Base-by-base conservation (phyloP, 2,329 filamentous ascomycete species). In the Talaromyces sp. region DNA sequence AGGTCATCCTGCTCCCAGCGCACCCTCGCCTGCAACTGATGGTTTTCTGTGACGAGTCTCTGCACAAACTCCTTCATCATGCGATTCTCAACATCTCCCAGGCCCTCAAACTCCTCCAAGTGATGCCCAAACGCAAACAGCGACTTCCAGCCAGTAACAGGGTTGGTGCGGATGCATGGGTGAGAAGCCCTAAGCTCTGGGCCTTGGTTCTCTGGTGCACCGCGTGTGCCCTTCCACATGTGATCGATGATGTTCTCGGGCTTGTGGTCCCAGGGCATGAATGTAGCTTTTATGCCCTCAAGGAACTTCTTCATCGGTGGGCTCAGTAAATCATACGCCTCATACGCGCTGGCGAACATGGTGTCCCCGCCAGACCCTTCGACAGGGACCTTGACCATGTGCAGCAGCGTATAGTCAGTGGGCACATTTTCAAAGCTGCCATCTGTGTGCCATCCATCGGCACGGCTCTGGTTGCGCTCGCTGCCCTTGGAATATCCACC, bases 91-190 rank as follows among this genome's bases (percentile, higher is more conserved):
- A 35, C 35, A 31, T 52, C 31, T 17, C 48, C 28, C 48, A 21
- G 48, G 48, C 35, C 25, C 48, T 36, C 17, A 31, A 52, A 31
- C 31, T 52, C 25, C 17, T 21, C 17, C 7, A 35, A 13, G 48
- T 52, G 48, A 36, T 52, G 28, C 9, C 35, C 48, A 21, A 52
- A 31, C 3, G 71, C 75, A 58, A 75, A 84, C 11, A 84, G 72
- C 57, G 76, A 80, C 70, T 84, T 85, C 83, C 84, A 86, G 0
- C 83, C 83, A 0, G 83, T 86, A 0, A 86, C 83, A 0, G 84
- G 84, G 62, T 87, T 85, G 1, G 83, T 86, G 13, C 83, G 77
- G 7, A 85, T 75, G 1, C 85, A 77, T 0, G 82, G 82, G 63
- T 86, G 83, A 0, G 77, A 70, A 0, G 82, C 77, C 19, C 70